phyloP scores from a whole-genome alignment of 2,329 filamentous ascomycete genomes.

The Gaeumannomyces tritici region DNA sequence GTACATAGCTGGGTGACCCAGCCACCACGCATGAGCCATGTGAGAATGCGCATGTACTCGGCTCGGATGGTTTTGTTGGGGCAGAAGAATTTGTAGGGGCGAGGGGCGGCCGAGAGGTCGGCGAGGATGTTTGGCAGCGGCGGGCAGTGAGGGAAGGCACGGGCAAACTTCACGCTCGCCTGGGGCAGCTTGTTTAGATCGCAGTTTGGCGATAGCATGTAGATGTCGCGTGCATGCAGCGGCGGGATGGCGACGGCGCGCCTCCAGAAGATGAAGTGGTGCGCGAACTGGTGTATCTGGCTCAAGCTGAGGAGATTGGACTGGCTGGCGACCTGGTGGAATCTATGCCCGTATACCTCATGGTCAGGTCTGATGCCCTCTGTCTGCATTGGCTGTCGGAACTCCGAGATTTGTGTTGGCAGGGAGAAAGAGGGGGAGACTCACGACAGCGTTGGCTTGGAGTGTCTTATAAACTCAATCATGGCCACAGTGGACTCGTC shows the following conservation, averaged over 20 bases:
- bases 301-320: conserved; percentile 63
- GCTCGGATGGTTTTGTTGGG: conserved; percentile 81
- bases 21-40: conserved; percentile 84
- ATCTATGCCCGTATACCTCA: conserved; percentile 21
- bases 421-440: conserved; percentile 19
- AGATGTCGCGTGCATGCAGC: conserved; percentile 79
- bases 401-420: not conserved
- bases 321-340: conserved; percentile 58
- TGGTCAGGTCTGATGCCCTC: no score
- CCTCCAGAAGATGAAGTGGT: conserved; percentile 93
- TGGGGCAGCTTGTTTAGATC: conserved; percentile 62
- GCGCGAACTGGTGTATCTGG: conserved; percentile 79
- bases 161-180: conserved; percentile 63
- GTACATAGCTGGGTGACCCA: conserved; percentile 93
- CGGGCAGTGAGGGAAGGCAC: conserved; percentile 73
- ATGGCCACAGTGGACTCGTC: conserved; percentile 69
- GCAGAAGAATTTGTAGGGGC: conserved; percentile 74
- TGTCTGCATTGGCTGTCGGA: no score
- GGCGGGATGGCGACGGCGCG: conserved; percentile 86
- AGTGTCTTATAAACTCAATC: conserved; percentile 72
- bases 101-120: conserved; percentile 67
- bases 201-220: conserved; percentile 85
- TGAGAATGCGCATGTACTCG: conserved; percentile 81
- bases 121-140: conserved; percentile 81
- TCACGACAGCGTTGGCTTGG: conserved; percentile 55